Base-by-base conservation (phyloP, 768 basidiomycete genomes). In the Termitomyces sp. region DNA sequence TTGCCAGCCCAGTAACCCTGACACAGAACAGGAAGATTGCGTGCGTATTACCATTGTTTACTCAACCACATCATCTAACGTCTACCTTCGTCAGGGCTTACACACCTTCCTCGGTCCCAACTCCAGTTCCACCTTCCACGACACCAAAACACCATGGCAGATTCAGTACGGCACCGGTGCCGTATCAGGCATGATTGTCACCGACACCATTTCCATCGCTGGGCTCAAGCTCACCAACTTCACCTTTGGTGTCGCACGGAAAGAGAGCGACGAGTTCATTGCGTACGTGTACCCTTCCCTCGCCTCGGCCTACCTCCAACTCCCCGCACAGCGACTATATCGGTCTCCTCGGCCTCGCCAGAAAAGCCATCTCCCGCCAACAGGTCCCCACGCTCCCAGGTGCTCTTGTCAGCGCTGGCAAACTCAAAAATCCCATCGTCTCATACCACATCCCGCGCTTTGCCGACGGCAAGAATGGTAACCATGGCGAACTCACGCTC, bases 381-480 rank as follows among this genome's bases (percentile, higher is more conserved):
- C 54, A 66, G 44, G 75, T 78, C 3, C 72, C 69, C 8, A 88
- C 87, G 0, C 80, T 86, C 5, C 75, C 85, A 43, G 83, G 86
- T 66, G 68, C 81, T 2, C 74, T 90, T 20, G 79, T 77, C 2
- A 49, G 68, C 22, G 70, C 70, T 1, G 80, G 80, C 33, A 69
- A 78, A 46, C 81, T 90, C 61, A 63, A 67, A 12, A 68, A 76
- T 3, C 77, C 84, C 1, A 83, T 89, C 62, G 76, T 80, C 4
- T 86, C 86, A n/a, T 88, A 78, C 77, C 87, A 85, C 68, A 80
- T 90, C 53, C 75, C 86, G 0, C 84, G 88, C 56, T 66, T 85
- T 36, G 72, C 56, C 7, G 82, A 85, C 63, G 70, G 75, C 44
- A 69, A 32, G 10, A 3, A 36, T 22, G 49, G 69, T 50, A 74